These are phyloP conservation scores for Aquilaria agallochum DNA, from an alignment of 441 rosid species.

Conservation along the genomic window DNA sequence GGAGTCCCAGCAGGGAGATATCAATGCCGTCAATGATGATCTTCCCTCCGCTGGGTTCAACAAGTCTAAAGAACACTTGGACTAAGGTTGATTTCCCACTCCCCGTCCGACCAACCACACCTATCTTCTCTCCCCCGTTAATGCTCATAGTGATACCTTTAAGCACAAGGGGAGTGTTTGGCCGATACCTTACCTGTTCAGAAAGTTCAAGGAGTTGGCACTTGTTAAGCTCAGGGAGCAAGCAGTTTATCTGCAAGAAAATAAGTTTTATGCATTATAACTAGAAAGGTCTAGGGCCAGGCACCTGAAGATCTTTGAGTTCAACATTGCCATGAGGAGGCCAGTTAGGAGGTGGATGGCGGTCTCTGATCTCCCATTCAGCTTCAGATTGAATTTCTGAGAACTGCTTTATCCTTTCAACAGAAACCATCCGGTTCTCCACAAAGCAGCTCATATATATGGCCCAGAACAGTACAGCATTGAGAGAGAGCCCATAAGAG, in stretches of 20 bases:
- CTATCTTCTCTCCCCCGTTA: constrained; percentile 82
- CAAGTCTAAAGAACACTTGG: constrained; percentile 87
- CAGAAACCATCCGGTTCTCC: constrained; percentile 91
- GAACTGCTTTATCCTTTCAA: constrained; percentile 89
- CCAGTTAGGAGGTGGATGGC: constrained; percentile 73
- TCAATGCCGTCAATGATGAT: constrained; percentile 78
- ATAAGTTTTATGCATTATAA: neutral
- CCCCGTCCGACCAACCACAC: constrained; percentile 94
- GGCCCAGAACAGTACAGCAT: constrained; percentile 74
- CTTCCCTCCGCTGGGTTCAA: constrained; percentile 82
- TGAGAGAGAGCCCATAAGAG: constrained; percentile 87
- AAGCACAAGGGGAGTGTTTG: constrained; percentile 81
- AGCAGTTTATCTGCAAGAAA: neutral
- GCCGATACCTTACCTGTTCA: constrained; percentile 77
- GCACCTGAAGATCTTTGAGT: constrained; percentile 72
- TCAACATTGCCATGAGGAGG: constrained; percentile 69
- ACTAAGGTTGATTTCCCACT: constrained; percentile 93
- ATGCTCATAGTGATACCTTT: constrained; percentile 81
- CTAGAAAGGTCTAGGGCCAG: constrained; percentile 1
- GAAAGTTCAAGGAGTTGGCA: constrained; percentile 7
- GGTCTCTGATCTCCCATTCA: constrained; percentile 62
- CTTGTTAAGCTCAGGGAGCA: neutral
- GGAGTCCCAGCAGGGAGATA: constrained; percentile 74
- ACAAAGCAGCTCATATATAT: constrained; percentile 80
- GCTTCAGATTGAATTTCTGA: constrained; percentile 78